Conservation (phyloP, 2,329 filamentous ascomycete genomes). For the Bretziella fagacearum region DNA sequence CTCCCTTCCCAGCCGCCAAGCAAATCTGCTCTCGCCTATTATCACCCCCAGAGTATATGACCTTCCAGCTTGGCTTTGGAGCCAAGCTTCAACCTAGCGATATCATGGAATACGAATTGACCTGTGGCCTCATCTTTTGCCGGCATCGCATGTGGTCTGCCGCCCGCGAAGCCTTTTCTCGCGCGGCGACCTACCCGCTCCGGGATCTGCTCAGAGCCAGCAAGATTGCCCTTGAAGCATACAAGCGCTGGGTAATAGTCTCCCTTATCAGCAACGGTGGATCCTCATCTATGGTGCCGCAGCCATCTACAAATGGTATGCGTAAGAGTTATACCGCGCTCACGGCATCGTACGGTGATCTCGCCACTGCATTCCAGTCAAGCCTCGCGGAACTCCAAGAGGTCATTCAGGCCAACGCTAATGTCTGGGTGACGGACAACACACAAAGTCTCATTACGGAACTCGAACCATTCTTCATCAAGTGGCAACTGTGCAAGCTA, state of each 20-base stretch:
- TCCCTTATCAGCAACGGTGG: conserved; percentile 54
- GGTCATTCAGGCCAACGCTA: conserved; percentile 41
- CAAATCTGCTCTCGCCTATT: conserved; percentile 31
- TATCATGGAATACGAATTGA: conserved; percentile 51
- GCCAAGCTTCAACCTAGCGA: conserved; percentile 31
- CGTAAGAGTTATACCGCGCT: conserved; percentile 25
- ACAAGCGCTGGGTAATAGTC: conserved; percentile 79
- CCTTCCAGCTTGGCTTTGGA: conserved; percentile 39
- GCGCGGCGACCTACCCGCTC: conserved; percentile 49
- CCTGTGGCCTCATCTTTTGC: conserved; percentile 48
- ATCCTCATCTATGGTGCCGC: conserved; percentile 3
- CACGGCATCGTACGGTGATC: conserved; percentile 50
- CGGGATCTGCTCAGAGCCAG: conserved; percentile 42
- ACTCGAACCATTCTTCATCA: conserved; percentile 53
- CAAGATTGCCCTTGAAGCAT: conserved; percentile 70
- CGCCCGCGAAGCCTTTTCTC: conserved; percentile 44
- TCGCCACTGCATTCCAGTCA: conserved; percentile 47
- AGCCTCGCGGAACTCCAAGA: conserved; percentile 38
- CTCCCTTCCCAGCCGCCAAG: conserved; percentile 22
- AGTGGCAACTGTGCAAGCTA: conserved; percentile 58
- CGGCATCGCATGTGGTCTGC: conserved; percentile 42
- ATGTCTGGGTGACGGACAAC: conserved; percentile 51
- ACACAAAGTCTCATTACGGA: conserved; percentile 56
- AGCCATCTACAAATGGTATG: not conserved
- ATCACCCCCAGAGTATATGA: conserved; percentile 40